Evolutionary conservation across 2,329 filamentous ascomycete species (phyloP), one percentile per base, ranked within the genome.

Genomic region (Chaetomium sp.): DNA sequence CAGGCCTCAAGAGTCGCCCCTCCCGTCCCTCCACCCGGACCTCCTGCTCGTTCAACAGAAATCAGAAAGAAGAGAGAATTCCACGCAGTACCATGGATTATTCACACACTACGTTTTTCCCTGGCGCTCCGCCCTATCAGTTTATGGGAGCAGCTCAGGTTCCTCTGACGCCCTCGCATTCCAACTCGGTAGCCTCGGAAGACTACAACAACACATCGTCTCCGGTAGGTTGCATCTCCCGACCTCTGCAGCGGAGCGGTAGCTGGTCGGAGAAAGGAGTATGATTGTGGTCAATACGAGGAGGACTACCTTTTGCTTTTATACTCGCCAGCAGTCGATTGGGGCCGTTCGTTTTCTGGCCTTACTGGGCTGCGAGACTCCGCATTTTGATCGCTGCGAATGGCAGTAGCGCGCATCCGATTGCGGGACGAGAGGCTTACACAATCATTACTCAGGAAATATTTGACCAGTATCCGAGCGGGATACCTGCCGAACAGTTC

Each of bases 161-260:
- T 61, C 83, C 83, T 56, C 72, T 85, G 72, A 85, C 83, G 67
- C 83, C 84, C 33, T 84, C 83, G 63, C 81, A 83, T 74, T 82
- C 83, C 64, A 83, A 83, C 70, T 84, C 83, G 62, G 80, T 81
- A 53, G 76, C 77, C 31, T 85, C 83, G 45, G 83, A 85, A 63
- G 83, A 86, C 62, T 86, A 82, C 75, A 80, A 77, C 72, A 81
- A 77, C 64, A 82, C 82, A 60, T 85, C 84, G 70, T 81, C 84
- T 71, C 81, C 83, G 74, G 84, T 86, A 77, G 77, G 82, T 72
- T 72, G 64, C 70, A 70, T 66, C 38, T 42, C 72, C 70, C 68
- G 69, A 16, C 3, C 29, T 57, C 23, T 12, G 3, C 53, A 9
- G 38, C n/a, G 23, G 27, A 68, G 29, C 35, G 38, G n/a, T 54